Evolutionary conservation across 306 rosid species (phyloP).

Genomic region (Quercus ilex): DNA sequence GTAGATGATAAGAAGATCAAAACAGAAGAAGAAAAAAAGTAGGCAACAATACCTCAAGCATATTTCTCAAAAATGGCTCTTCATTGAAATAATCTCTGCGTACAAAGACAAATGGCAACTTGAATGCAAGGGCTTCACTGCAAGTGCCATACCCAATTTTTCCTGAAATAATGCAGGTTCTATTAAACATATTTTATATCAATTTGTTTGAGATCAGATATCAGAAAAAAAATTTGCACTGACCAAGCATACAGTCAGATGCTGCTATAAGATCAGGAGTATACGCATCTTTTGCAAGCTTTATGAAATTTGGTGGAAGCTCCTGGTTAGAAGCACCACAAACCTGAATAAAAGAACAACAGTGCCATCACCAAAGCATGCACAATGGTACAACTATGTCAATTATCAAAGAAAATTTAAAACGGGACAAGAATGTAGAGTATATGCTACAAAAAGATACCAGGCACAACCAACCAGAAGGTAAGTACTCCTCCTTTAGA

Average conservation of each 20-base stretch:
- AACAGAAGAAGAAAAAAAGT: background rate
- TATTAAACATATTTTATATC: constrained; percentile 2
- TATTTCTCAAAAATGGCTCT: constrained; percentile 96
- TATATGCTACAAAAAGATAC: constrained; percentile 37
- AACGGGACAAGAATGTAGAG: constrained; percentile 13
- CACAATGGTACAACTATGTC: background rate
- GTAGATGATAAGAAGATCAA: background rate
- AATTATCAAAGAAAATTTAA: constrained; percentile 4
- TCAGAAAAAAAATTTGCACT: constrained; percentile 26
- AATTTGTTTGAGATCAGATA: constrained; percentile 15
- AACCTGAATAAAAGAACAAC: constrained; percentile 50
- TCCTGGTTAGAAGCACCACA: constrained; percentile 82
- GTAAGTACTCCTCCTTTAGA: constrained; percentile 82
- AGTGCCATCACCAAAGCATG: constrained; percentile 9
- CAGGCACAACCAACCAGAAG: constrained; percentile 95
- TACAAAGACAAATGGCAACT: constrained; percentile 94
- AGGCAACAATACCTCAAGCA: constrained; percentile 73
- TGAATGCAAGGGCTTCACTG: constrained; percentile 90
- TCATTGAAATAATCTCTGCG: constrained; percentile 98
- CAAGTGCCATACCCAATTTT: constrained; percentile 97
- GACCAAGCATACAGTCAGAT: constrained; percentile 97
- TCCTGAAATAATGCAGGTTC: constrained; percentile 45
- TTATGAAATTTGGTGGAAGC: constrained; percentile 79
- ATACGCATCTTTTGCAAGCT: constrained; percentile 76
- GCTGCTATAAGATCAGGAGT: constrained; percentile 95